Evolutionary conservation across 495 filamentous ascomycete genomes (phyloP), one percentile per base, ranked within the genome.

Genomic region (Lophium mytilinum): DNA sequence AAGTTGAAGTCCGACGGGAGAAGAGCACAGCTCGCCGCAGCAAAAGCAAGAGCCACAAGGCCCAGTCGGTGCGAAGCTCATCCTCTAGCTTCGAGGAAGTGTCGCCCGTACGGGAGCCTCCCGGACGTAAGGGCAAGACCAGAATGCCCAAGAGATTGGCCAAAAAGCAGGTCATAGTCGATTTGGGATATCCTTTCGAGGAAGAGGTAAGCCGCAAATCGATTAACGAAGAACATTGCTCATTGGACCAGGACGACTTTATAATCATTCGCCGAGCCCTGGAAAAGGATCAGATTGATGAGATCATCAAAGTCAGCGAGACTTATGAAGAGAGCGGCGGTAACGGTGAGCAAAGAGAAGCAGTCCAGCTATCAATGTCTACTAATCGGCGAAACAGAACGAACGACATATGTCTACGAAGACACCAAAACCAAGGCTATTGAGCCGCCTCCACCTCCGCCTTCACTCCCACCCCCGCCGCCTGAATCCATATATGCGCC

Each of bases 251-350:
- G 87, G 88, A 84, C 39, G 83, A 86, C 48, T 81, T 81, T 49
- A 80, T 92, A 65, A 78, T 95, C 56, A 84, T 96, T 15, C 81
- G 83, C 63, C 82, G 84, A 59, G 90, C 90, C 2, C 77, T 96
- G 19, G 88, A 86, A 11, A 91, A 93, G 57, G 83, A 89, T 30
- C 87, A 94, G 59, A 96, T 96, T 63, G 90, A 95, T 65, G 85
- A 92, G 61, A 75, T 95, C 53, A 86, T 96, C 60, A 84, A 80
- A 58, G 73, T 89, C 40, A 94, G 89, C 67, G 85, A 88, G 63
- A 63, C 36, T 18, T 73, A 73, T 59, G 81, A 87, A 34, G 85
- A 83, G 57, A 80, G 82, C 68, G 77, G 71, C 43, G 24, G 24
- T 2, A 30, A 30, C 24, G 24, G 24, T 30, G 24, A 30, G 24